Evolutionary conservation across 768 basidiomycete species (phyloP), one percentile per base, ranked within the genome.

Genomic region (Boletellus emodensis): DNA sequence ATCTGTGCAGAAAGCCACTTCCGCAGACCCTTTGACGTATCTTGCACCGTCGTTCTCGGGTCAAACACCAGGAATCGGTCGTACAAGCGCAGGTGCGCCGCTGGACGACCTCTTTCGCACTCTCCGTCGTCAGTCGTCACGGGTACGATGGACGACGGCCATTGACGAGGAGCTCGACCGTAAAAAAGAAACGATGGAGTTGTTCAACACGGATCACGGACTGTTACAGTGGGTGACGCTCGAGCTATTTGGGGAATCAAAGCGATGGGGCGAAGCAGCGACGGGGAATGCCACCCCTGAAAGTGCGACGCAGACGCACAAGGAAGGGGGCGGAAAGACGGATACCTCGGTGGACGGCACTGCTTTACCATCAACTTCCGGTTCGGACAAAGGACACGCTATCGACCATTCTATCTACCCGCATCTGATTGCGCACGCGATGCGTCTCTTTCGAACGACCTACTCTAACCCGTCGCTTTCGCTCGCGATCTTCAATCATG

Each of bases 391-490:
- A 4, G 40, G 49, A 40, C 74, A 72, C 2, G 65, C 72, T 42
- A 70, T 83, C 8, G 85, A 84, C 52, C 79, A 82, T 9, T 75
- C 79, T 0, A 75, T 80, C 17, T 95, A 94, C 61, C 83, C 90
- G 0, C 77, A 83, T 54, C 71, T 93, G 32, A 75, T 96, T 49
- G 83, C 87, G 6, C 75, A 79, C 40, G 80, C 94, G 48, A 91
- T 96, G 80, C 75, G 75, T 24, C 75, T 80, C 11, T 86, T 94
- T 63, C 82, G 94, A 20, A 85, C 84, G 58, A 85, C 81, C 44
- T 93, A 87, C 66, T 67, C 68, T 15, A 84, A 93, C 52, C 92
- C 94, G 1, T 78, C 91, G 60, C 76, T 92, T 24, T 84, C 93
- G 1, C 77, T 97, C 15, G 76, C 85, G 17, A 77, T 95, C 22